These are phyloP conservation scores for Scutellaria baicalensis DNA, from an alignment of 257 asterid genomes.

Conservation along the genomic window DNA sequence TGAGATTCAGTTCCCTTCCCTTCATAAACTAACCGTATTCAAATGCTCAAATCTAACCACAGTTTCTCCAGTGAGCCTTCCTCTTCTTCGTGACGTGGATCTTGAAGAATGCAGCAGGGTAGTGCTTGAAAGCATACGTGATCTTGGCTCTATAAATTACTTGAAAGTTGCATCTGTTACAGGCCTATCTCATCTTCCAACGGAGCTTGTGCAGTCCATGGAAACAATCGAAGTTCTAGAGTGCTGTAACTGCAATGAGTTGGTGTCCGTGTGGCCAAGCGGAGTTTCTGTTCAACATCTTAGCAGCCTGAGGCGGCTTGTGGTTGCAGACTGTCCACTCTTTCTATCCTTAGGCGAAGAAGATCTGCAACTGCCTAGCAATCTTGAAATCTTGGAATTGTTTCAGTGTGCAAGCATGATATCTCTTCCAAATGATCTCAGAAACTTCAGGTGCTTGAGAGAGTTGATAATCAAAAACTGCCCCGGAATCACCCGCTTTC, in stretches of 20 bases:
- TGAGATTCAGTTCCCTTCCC: slow-evolving; percentile 35
- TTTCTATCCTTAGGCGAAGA: slow-evolving; percentile 43
- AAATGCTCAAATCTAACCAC: slow-evolving; percentile 40
- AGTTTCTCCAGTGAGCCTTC: slow-evolving; percentile 45
- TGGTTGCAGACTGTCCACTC: slow-evolving; percentile 46
- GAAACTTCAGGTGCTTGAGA: slow-evolving; percentile 30
- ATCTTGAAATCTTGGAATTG: slow-evolving; percentile 56
- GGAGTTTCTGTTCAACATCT: slow-evolving; percentile 27
- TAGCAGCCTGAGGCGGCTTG: slow-evolving; percentile 40
- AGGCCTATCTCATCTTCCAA: slow-evolving; percentile 40
- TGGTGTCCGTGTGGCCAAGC: slow-evolving; percentile 42
- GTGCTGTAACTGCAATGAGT: slow-evolving; percentile 51
- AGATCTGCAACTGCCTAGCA: slow-evolving; percentile 46
- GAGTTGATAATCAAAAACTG: slow-evolving; percentile 56
- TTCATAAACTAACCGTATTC: slow-evolving; percentile 47
- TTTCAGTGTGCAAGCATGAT: slow-evolving; percentile 34
- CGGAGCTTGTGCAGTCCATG: slow-evolving; percentile 30
- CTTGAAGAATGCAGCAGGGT: slow-evolving; percentile 45
- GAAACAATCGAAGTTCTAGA: slow-evolving; percentile 49
- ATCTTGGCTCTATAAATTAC: slow-evolving; percentile 34
- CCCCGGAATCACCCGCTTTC: slow-evolving; percentile 29
- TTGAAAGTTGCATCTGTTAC: slow-evolving; percentile 47
- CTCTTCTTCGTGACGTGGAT: slow-evolving; percentile 38
- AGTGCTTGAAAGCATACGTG: slow-evolving; percentile 34
- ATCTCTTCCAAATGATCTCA: slow-evolving; percentile 39